Base-by-base conservation (phyloP, 176 grass and related monocot species). In the Oryza meyeriana region DNA sequence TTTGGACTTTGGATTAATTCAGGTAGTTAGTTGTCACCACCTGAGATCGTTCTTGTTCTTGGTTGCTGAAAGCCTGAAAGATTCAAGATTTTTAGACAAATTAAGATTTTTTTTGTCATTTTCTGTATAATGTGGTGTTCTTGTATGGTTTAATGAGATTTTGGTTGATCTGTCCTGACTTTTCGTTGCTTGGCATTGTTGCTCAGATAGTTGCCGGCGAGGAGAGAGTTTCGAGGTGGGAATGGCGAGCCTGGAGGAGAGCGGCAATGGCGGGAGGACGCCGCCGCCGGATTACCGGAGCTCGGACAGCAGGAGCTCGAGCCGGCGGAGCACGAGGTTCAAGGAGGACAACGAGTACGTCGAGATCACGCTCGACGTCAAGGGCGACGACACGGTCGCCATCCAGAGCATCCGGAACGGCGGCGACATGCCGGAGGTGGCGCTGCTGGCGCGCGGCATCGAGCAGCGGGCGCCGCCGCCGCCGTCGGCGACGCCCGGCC, bases 351-450 rank as follows among this genome's bases (percentile, higher is more conserved):
- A 95, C 16, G 85, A 88, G 82, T 93, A 92, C 81, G 82, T 95
- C 3, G 93, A 99, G 91, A 83, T 99, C 55, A 95, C 91, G 24
- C 65, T 99, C n/a, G 91, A 95, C 71, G 74, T 95, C 40, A 47
- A 75, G 5, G 84, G 61, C 27, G 76, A 24, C 64, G 87, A 88
- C 42, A 58, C 41, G 5, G 82, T 98, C 25, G 39, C 90, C 34
- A 81, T 95, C 68, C 90, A 82, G 34, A 42, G 75, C 84, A 55
- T 91, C 74, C 65, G 66, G 71, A 22, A 11, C 33, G 81, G n/a
- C 22, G 10, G 5, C 7, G 85, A 76, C 67, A 12, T 52, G 75
- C 86, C 66, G 16, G 88, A 91, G n/a, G 42, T 48, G 29, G 75
- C 79, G 59, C 79, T 81, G 27, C 90, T 93, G 13, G 47, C 50